Evolutionary conservation across 2,329 filamentous ascomycete species (phyloP).

Genomic region (Hypoxylon sp.): DNA sequence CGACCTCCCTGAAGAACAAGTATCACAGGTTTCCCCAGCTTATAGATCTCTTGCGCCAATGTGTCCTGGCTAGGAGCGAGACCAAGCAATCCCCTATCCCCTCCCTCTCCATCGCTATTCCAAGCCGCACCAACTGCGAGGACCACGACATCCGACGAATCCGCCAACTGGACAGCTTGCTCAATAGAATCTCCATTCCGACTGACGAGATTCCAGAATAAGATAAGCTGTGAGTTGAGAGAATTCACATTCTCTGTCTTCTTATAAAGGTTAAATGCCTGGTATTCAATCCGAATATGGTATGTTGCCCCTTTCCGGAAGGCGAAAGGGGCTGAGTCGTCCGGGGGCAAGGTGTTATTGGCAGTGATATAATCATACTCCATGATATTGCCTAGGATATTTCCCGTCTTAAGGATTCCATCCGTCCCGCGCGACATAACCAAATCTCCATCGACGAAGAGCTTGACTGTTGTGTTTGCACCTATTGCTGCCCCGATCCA

Average conservation of each 20-base stretch:
- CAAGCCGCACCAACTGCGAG: constrained; percentile 54
- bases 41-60: constrained; percentile 50
- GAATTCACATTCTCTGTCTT: constrained; percentile 51
- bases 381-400: constrained; percentile 53
- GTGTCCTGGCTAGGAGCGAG: constrained; percentile 50
- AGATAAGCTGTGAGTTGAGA: constrained; percentile 52
- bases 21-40: constrained; percentile 51
- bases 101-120: constrained; percentile 56
- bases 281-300: constrained; percentile 52
- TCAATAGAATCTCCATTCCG: constrained; percentile 42
- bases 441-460: constrained; percentile 49
- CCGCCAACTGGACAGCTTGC: constrained; percentile 49
- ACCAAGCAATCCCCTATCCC: constrained; percentile 51
- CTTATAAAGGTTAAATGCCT: constrained; percentile 52
- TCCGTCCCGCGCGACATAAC: constrained; percentile 42
- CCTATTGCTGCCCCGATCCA: constrained; percentile 54
- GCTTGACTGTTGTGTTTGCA: constrained; percentile 51
- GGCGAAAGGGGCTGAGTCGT: constrained; percentile 49
- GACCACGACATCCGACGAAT: constrained; percentile 50
- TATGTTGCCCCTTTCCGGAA: constrained; percentile 49
- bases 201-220: constrained; percentile 57
- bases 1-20: constrained; percentile 53
- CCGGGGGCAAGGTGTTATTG: constrained; percentile 50
- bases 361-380: constrained; percentile 47
- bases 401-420: constrained; percentile 40